phyloP scores from a whole-genome alignment of 2,329 filamentous ascomycete genomes.

The Exophiala sp. region DNA sequence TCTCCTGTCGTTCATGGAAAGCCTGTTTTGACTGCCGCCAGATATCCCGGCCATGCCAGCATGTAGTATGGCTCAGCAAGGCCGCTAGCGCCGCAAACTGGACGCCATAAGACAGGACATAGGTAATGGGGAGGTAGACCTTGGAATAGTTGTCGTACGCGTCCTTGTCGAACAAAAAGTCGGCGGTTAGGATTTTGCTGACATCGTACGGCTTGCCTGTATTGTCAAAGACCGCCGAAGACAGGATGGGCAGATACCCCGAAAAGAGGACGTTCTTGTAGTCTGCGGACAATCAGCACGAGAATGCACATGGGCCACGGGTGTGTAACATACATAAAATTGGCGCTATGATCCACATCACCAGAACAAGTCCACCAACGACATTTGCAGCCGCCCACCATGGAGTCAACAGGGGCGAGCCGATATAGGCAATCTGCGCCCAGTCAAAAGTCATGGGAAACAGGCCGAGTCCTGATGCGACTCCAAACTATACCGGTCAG shows the following conservation, averaged over 20 bases:
- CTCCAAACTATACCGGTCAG: conserved; percentile 54
- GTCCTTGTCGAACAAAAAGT: conserved; percentile 70
- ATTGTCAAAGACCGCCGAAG: conserved; percentile 79
- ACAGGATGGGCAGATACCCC: conserved; percentile 80
- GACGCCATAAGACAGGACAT: conserved; percentile 77
- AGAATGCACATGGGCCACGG: conserved; percentile 27
- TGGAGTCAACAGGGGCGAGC: conserved; percentile 73
- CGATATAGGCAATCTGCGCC: conserved; percentile 83
- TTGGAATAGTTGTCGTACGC: conserved; percentile 77
- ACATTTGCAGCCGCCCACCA: conserved; percentile 86
- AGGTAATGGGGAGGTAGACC: conserved; percentile 80
- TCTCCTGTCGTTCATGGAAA: conserved; percentile 55
- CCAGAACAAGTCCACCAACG: conserved; percentile 68
- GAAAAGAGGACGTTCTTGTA: conserved; percentile 75
- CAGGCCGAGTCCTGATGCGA: conserved; percentile 74
- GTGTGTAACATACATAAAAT: conserved; percentile 49
- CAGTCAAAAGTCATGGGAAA: conserved; percentile 87
- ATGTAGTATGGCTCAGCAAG: conserved; percentile 70
- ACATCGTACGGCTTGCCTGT: conserved; percentile 74
- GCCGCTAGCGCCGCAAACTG: conserved; percentile 79
- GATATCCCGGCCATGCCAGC: conserved; percentile 81
- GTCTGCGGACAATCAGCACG: conserved; percentile 37
- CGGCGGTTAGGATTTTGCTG: conserved; percentile 66
- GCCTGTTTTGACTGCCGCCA: conserved; percentile 68
- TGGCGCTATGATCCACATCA: conserved; percentile 80